Percentiles rank a stretch among this genome's conserved stretches.
Conservation (phyloP, 179 eudicot genomes). For the Vitellaria paradoxa region DNA sequence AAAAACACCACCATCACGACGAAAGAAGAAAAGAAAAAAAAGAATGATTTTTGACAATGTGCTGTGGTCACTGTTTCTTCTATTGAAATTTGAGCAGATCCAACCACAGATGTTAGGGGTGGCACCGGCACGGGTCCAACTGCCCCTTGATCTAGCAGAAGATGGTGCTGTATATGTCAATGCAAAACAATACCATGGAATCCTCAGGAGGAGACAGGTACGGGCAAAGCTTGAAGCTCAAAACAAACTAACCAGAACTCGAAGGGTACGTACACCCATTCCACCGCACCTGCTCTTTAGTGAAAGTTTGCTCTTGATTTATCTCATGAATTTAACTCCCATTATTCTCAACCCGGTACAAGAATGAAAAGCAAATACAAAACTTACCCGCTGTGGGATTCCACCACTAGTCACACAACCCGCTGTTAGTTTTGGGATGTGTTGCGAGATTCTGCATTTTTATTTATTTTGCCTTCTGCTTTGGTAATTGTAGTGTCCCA, state of each 20-base stretch:
- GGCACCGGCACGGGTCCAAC: slow-evolving; percentile 57
- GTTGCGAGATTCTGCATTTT: no score
- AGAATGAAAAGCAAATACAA: background rate
- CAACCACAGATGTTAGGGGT: slow-evolving; percentile 54
- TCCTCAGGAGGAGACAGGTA: slow-evolving; percentile 69
- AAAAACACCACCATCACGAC: no score
- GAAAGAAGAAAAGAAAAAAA: no score
- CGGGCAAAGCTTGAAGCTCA: slow-evolving; percentile 83
- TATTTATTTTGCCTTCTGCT: background rate
- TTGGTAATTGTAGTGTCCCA: background rate
- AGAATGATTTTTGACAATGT: background rate
- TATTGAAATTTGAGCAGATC: slow-evolving; percentile 24
- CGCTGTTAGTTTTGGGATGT: no score
- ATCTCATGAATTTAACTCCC: background rate
- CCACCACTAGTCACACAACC: background rate
- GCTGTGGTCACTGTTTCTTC: background rate
- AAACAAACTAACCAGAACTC: slow-evolving; percentile 70
- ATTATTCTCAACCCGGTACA: background rate
- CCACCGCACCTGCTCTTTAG: background rate
- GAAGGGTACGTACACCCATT: slow-evolving; percentile 43
- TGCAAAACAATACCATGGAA: slow-evolving; percentile 75
- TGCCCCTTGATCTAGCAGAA: slow-evolving; percentile 59
- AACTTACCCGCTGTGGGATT: background rate
- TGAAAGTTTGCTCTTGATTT: background rate
- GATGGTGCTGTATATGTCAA: slow-evolving; percentile 82